These are phyloP conservation scores for Lactarius quietus DNA, from an alignment of 768 basidiomycete species.

Conservation along the genomic window DNA sequence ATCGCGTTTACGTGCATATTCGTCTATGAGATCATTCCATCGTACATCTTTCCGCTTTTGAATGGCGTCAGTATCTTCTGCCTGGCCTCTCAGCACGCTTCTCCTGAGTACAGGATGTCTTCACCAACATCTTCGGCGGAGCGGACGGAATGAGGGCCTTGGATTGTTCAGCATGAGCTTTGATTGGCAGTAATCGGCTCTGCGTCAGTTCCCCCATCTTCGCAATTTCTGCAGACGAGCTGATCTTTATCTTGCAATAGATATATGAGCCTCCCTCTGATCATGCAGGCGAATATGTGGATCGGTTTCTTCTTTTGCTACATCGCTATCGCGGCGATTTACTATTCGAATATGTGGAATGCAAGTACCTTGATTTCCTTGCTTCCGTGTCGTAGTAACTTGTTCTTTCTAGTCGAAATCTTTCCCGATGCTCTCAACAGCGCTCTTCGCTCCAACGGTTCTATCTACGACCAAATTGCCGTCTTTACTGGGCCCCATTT, in stretches of 20 bases:
- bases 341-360: constrained; percentile 61
- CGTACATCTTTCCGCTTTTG: constrained; percentile 60
- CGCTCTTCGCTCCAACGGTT: constrained; percentile 55
- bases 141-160: constrained; percentile 64
- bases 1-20: constrained; percentile 49
- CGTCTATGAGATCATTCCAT: constrained; percentile 48
- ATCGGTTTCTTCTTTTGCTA: constrained; percentile 53
- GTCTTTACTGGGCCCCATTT: constrained; percentile 49
- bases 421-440: constrained; percentile 59
- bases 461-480: constrained; percentile 48
- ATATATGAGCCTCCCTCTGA: constrained; percentile 51
- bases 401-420: constrained; percentile 39
- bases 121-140: constrained; percentile 67
- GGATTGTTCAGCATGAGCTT: constrained; percentile 59
- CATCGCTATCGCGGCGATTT: constrained; percentile 50
- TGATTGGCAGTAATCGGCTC: constrained; percentile 68
- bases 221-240: neutral
- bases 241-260: constrained; percentile 8
- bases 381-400: constrained; percentile 2
- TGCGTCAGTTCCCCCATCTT: constrained; percentile 19
- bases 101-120: constrained; percentile 42
- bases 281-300: constrained; percentile 61
- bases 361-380: constrained; percentile 36
- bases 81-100: constrained; percentile 49
- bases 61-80: constrained; percentile 61